These are phyloP conservation scores for Blepharisma stoltei DNA, from an alignment of 73 alveolate species.

Conservation along the genomic window DNA sequence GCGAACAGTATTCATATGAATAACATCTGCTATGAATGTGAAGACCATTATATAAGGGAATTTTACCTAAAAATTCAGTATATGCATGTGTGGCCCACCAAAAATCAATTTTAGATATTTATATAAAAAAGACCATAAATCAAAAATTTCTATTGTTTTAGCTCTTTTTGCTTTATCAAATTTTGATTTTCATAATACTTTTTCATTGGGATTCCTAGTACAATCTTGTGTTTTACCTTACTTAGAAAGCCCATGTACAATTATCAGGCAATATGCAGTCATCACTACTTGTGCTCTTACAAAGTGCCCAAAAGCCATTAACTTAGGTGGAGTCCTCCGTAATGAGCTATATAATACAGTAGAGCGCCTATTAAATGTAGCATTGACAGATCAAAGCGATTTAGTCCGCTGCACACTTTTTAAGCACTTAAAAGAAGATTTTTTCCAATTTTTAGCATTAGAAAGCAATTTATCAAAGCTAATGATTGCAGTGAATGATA, in stretches of 20 bases:
- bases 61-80: too few species aligned
- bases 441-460: constrained; percentile 46
- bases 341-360: constrained; percentile 48
- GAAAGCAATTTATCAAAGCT: constrained; percentile 51
- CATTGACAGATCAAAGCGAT: constrained; percentile 60
- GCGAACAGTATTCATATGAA: neutral
- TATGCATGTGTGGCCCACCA: too few species aligned
- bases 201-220: neutral
- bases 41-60: too few species aligned
- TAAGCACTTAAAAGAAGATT: constrained; percentile 53
- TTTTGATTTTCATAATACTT: constrained; percentile 12
- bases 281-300: constrained; percentile 9
- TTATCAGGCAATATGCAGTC: constrained; percentile 20
- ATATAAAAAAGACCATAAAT: too few species aligned
- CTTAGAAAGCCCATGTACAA: constrained; percentile 1
- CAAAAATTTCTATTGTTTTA: neutral
- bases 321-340: constrained; percentile 56
- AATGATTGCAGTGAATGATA: constrained; percentile 65
- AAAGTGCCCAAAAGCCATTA: constrained; percentile 1
- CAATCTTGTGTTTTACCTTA: neutral
- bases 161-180: constrained; percentile 13
- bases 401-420: constrained; percentile 63
- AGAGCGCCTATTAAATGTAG: constrained; percentile 58
- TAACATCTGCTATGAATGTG: constrained; percentile 1
- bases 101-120: too few species aligned